A percentile compares a stretch with the other conserved stretches of the same genome.
Evolutionary conservation across 2,329 filamentous ascomycete species (phyloP).

Genomic region (Colletotrichum noveboracense): DNA sequence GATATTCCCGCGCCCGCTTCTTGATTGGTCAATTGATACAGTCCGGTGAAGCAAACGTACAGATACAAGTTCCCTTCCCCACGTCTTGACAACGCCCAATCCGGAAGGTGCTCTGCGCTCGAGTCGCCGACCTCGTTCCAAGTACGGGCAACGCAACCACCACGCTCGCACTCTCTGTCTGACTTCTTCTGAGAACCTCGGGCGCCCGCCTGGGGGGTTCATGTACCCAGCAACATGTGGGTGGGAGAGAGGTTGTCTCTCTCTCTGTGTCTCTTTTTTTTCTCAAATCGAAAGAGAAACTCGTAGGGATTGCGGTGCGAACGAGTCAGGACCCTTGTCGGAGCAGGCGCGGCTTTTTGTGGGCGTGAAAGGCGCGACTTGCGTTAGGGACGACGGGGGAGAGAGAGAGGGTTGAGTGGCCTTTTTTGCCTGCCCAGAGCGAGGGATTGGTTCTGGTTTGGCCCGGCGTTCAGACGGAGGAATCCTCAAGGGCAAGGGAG

Average conservation of each 20-base stretch:
- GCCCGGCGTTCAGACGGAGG: not conserved
- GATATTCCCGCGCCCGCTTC: not conserved
- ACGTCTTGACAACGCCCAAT: not conserved
- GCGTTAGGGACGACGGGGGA: not conserved
- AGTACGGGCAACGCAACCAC: not conserved
- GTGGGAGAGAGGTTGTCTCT: not conserved
- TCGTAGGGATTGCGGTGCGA: not conserved
- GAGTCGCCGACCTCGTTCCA: not conserved
- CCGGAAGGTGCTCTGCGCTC: conserved; percentile 1
- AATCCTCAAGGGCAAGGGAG: not conserved
- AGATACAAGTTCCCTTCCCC: not conserved
- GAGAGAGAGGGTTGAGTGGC: not conserved
- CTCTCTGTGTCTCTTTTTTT: not conserved
- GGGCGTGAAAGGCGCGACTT: not conserved
- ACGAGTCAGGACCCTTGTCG: conserved; percentile 17
- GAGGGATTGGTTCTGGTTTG: not conserved
- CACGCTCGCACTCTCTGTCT: not conserved
- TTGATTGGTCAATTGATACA: not conserved
- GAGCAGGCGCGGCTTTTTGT: conserved; percentile 5
- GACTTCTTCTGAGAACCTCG: not conserved
- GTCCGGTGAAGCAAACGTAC: not conserved
- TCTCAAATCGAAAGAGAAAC: not conserved
- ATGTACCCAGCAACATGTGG: not conserved
- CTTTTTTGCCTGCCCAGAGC: not conserved
- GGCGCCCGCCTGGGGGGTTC: not conserved